Evolutionary conservation across 2,329 filamentous ascomycete species (phyloP).

Genomic region (Hypoxylon sp.): DNA sequence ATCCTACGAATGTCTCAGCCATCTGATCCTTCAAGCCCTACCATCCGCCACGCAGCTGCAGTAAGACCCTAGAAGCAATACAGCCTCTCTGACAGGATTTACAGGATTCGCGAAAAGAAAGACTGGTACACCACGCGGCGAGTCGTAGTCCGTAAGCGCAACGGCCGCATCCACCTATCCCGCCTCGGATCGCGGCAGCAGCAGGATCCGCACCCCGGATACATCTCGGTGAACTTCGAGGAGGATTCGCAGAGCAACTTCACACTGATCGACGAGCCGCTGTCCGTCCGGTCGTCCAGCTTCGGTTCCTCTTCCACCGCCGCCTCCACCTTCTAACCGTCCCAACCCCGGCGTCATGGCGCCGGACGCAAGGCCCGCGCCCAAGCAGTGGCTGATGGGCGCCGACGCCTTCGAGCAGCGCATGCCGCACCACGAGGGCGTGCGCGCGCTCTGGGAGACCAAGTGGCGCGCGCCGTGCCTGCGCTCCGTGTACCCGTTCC

Average conservation of each 20-base stretch:
- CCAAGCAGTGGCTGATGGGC: slow-evolving; percentile 61
- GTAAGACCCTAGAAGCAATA: not conserved
- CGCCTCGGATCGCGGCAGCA: slow-evolving; percentile 45
- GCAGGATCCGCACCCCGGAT: slow-evolving; percentile 18
- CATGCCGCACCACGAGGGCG: slow-evolving; percentile 72
- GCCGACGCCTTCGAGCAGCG: slow-evolving; percentile 58
- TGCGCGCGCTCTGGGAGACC: slow-evolving; percentile 78
- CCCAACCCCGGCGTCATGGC: slow-evolving; percentile 24
- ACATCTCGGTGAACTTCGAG: slow-evolving; percentile 29
- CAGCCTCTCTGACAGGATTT: slow-evolving; percentile 17
- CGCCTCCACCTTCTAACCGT: slow-evolving; percentile 11
- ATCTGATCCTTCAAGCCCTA: slow-evolving; percentile 13
- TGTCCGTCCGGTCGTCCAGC: slow-evolving; percentile 35
- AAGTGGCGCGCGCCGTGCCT: slow-evolving; percentile 79
- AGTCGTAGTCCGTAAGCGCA: slow-evolving; percentile 50
- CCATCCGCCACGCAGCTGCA: not conserved
- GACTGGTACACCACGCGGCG: slow-evolving; percentile 51
- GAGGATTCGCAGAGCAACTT: slow-evolving; percentile 37
- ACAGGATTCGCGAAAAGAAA: slow-evolving; percentile 50
- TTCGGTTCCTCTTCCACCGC: slow-evolving; percentile 28
- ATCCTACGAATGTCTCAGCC: slow-evolving; percentile 8
- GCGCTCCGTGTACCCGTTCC: slow-evolving; percentile 80
- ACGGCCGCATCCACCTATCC: slow-evolving; percentile 49
- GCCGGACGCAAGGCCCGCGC: slow-evolving; percentile 33
- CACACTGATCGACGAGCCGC: slow-evolving; percentile 34